These are phyloP conservation scores for Ilyonectria sp. DNA, from an alignment of 2,329 filamentous ascomycete species.

Conservation along the genomic window DNA sequence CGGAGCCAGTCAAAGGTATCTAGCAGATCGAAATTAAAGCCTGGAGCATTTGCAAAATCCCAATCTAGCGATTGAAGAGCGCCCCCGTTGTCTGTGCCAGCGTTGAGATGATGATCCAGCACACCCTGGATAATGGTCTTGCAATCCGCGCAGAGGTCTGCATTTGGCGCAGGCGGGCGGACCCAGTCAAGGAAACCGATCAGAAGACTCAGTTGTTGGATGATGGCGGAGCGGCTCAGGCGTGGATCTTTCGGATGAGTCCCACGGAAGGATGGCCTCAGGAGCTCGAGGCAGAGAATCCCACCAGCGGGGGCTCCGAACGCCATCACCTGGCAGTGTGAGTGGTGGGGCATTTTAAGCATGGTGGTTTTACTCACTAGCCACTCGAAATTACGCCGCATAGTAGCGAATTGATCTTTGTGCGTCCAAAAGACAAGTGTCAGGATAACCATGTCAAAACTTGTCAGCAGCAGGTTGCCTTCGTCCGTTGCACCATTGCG, in stretches of 20 bases:
- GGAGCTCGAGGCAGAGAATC: conserved; percentile 64
- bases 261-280: conserved; percentile 53
- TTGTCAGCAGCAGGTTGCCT: conserved; percentile 24
- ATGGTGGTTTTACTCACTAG: conserved; percentile 47
- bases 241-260: conserved; percentile 34
- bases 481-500: conserved; percentile 23
- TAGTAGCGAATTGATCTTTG: conserved; percentile 27
- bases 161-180: conserved; percentile 63
- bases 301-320: conserved; percentile 64
- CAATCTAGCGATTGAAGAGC: conserved; percentile 51
- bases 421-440: conserved; percentile 30
- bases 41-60: conserved; percentile 48
- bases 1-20: conserved; percentile 59
- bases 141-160: conserved; percentile 61
- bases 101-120: conserved; percentile 64
- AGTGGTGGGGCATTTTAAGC: conserved; percentile 57
- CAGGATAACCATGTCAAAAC: conserved; percentile 26
- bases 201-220: conserved; percentile 66
- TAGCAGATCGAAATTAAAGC: conserved; percentile 64
- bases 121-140: conserved; percentile 65
- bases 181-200: conserved; percentile 68
- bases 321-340: conserved; percentile 65
- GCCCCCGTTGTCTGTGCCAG: conserved; percentile 31
- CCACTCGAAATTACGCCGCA: conserved; percentile 30
- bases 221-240: conserved; percentile 59